A percentile compares a stretch with the other conserved stretches of the same genome.
Conservation (phyloP, 2,329 filamentous ascomycete genomes). For the Tolypocladium album region DNA sequence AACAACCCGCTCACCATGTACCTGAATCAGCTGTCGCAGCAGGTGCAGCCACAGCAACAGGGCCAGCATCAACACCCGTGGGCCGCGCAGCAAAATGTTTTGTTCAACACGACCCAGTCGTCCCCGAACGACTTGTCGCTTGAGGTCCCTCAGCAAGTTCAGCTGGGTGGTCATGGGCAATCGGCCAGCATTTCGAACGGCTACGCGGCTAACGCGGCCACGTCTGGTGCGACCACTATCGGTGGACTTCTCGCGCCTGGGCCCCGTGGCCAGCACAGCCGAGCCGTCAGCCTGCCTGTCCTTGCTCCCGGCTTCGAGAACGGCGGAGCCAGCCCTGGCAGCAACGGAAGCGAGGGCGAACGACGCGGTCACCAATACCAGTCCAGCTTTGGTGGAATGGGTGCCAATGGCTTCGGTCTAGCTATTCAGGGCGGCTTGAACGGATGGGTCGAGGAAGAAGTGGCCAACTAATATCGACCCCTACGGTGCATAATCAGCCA, state of each 20-base stretch:
- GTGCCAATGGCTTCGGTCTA: constrained; percentile 45
- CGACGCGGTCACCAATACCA: constrained; percentile 58
- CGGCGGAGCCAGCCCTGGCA: constrained; percentile 39
- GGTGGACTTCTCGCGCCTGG: constrained; percentile 68
- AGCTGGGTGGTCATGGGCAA: constrained; percentile 50
- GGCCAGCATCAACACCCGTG: constrained; percentile 64
- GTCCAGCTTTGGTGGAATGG: constrained; percentile 50
- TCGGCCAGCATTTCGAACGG: constrained; percentile 58
- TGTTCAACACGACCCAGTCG: constrained; percentile 64
- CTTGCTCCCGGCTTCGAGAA: constrained; percentile 55
- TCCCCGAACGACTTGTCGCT: constrained; percentile 45
- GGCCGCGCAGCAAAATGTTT: constrained; percentile 64
- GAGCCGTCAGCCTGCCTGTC: constrained; percentile 79
- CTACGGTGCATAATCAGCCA: constrained; percentile 4
- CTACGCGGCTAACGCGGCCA: constrained; percentile 40
- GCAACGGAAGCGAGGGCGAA: constrained; percentile 36
- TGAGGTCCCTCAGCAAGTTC: constrained; percentile 51
- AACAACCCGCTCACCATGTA: constrained; percentile 93
- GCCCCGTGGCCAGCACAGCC: constrained; percentile 52
- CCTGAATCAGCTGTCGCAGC: constrained; percentile 69
- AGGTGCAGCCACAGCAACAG: constrained; percentile 63
- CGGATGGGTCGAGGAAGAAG: constrained; percentile 58
- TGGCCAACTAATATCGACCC: constrained; percentile 37
- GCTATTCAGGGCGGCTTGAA: constrained; percentile 54
- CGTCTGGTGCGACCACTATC: constrained; percentile 55